Percentiles rank a stretch among this genome's conserved stretches.
These are phyloP conservation scores for Thelonectria blattea DNA, from an alignment of 2,329 filamentous ascomycete species.

Conservation along the genomic window DNA sequence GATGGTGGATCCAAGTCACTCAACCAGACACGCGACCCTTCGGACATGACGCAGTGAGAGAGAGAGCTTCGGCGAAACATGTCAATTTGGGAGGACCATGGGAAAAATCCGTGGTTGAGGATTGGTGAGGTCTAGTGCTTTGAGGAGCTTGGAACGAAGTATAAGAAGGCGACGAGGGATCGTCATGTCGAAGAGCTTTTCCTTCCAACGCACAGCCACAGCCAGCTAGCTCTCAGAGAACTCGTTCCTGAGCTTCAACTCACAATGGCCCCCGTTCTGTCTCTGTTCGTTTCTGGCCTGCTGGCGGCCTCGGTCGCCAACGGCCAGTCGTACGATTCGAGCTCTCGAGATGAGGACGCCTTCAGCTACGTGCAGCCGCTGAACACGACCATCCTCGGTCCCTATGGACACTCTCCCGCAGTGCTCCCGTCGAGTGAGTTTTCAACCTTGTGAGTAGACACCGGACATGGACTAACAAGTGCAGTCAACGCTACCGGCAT, in stretches of 20 bases:
- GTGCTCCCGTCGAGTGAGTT: slow-evolving; percentile 47
- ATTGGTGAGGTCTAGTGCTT: too few relatives aligned
- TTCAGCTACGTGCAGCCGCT: slow-evolving; percentile 49
- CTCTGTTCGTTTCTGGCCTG: slow-evolving; percentile 48
- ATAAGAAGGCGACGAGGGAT: slow-evolving; percentile 18
- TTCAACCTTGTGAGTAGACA: not conserved
- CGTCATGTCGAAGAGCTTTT: not conserved
- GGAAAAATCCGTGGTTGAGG: not conserved
- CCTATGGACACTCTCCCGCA: slow-evolving; percentile 47
- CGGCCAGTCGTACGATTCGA: slow-evolving; percentile 37
- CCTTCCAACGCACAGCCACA: not conserved
- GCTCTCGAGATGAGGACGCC: slow-evolving; percentile 35
- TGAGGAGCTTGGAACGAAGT: not conserved
- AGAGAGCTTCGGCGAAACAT: not conserved
- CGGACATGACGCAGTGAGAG: slow-evolving; percentile 23
- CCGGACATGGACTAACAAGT: slow-evolving; percentile 20
- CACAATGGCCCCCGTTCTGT: slow-evolving; percentile 33
- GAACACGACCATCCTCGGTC: slow-evolving; percentile 49
- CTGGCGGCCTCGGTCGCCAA: slow-evolving; percentile 37
- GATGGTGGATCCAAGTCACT: slow-evolving; percentile 7
- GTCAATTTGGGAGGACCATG: not conserved
- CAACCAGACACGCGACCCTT: slow-evolving; percentile 20
- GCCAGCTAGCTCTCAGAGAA: slow-evolving; percentile 15
- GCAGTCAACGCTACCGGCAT: slow-evolving; percentile 47
- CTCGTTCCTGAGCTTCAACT: slow-evolving; percentile 7